Conservation (phyloP, 208 protist species). For the Strigomonas galati region DNA sequence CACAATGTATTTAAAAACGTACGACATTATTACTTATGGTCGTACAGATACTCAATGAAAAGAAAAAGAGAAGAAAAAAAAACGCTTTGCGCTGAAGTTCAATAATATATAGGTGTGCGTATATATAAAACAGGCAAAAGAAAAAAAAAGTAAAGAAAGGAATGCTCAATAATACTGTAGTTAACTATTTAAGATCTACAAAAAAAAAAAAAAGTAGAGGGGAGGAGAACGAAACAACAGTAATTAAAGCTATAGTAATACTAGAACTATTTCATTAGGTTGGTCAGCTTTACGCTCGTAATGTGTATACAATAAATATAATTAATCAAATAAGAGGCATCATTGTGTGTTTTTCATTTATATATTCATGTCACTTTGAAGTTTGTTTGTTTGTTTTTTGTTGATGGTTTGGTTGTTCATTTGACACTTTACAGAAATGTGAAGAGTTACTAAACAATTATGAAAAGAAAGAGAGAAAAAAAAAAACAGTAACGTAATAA, state of each 20-base stretch:
- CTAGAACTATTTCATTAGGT: too few species aligned
- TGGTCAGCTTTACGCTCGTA: too few species aligned
- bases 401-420: too few species aligned
- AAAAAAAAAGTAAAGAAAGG: neutral
- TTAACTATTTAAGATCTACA: neutral
- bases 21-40: slow-evolving; percentile 14
- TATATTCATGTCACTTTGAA: too few species aligned
- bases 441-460: too few species aligned
- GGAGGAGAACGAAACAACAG: neutral
- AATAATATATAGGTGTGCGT: neutral
- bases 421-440: too few species aligned
- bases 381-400: neutral
- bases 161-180: neutral
- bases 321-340: too few species aligned
- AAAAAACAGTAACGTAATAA: slow-evolving; percentile 9
- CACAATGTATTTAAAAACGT: slow-evolving; percentile 98
- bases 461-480: slow-evolving; percentile 3
- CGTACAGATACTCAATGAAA: too few species aligned
- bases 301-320: too few species aligned
- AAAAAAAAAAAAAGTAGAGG: neutral
- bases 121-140: neutral
- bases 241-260: neutral
- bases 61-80: too few species aligned
- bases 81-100: too few species aligned
- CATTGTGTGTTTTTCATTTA: too few species aligned